Evolutionary conservation across 257 asterid species (phyloP), one percentile per base, ranked within the genome.

Genomic region (Nicotiana noctiflora): DNA sequence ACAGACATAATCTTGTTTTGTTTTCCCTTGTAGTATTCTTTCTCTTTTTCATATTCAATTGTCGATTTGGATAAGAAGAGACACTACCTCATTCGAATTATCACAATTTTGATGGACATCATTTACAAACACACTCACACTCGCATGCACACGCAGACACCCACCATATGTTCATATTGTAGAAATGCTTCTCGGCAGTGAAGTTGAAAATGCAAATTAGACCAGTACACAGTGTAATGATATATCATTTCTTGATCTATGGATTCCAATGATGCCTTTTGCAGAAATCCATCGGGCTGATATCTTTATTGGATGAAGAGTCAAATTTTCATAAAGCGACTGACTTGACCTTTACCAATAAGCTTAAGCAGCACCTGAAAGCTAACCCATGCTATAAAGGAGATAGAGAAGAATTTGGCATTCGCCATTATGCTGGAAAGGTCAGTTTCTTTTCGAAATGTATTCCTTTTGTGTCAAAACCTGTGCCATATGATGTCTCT

Each of bases 361-460:
- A 90, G 85, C 92, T 96, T 83, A 90, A 88, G 88, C 96, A 90
- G 86, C 93, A 94, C 77, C 87, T 96, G 87, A 91, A 82, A 80
- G 83, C 82, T 60, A 90, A 86, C 79, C 80, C 81, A 82, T 88
- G 91, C 92, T 92, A 92, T 79, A 90, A 83, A 88, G 94, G 88
- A 84, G 97, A 89, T 84, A 86, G 79, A 77, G 89, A 74, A 82
- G 84, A 93, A 70, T 94, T 96, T 86, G 83, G 89, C 61, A 62
- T 96, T 84, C 87, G 34, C 68, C 99, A 96, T 84, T 91, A 82
- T 83, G 95, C 98, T 82, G 95, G 98, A 85, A 97, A 92, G 99
- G 99, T 96, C 85, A 82, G 97, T 87, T 86, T 89, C 76, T 27
- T 79, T 85, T 75, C 34, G 82, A 31, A 56, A 79, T 60, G 37